These are phyloP conservation scores for Tolypocladium guangdongense DNA, from an alignment of 2,329 filamentous ascomycete species.

Conservation along the genomic window DNA sequence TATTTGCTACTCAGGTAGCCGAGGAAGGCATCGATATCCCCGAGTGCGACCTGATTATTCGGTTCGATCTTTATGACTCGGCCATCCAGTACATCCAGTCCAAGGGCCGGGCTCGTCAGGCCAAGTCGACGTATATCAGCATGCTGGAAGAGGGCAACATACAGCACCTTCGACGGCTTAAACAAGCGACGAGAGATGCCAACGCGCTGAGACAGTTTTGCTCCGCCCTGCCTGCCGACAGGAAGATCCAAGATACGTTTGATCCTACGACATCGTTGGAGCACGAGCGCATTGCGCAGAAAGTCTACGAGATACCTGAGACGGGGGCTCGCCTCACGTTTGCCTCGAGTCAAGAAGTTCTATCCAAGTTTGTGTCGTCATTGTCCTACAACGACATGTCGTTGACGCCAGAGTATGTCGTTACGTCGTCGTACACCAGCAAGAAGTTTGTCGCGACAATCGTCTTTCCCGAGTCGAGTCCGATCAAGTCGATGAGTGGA, in stretches of 20 bases:
- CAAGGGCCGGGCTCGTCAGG: slow-evolving; percentile 70
- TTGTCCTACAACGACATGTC: slow-evolving; percentile 29
- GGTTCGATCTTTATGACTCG: slow-evolving; percentile 81
- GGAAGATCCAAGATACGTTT: slow-evolving; percentile 31
- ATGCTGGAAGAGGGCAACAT: slow-evolving; percentile 68
- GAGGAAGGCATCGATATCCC: slow-evolving; percentile 60
- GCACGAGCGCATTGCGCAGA: slow-evolving; percentile 22
- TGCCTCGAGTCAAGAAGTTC: slow-evolving; percentile 56
- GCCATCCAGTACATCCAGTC: slow-evolving; percentile 95
- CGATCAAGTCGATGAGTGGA: slow-evolving; percentile 57
- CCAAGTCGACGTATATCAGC: slow-evolving; percentile 68
- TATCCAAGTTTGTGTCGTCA: slow-evolving; percentile 64
- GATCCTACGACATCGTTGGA: slow-evolving; percentile 7
- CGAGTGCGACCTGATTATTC: slow-evolving; percentile 54
- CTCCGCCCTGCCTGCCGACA: slow-evolving; percentile 59
- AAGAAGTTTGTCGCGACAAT: slow-evolving; percentile 66
- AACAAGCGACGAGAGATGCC: slow-evolving; percentile 51
- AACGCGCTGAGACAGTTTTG: slow-evolving; percentile 65
- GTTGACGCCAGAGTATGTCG: slow-evolving; percentile 44
- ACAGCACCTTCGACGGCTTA: slow-evolving; percentile 44
- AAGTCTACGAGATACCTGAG: slow-evolving; percentile 46
- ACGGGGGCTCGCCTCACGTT: slow-evolving; percentile 75
- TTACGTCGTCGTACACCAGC: slow-evolving; percentile 34
- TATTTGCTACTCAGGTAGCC: slow-evolving; percentile 56
- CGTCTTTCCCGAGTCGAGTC: slow-evolving; percentile 63